Evolutionary conservation across 2,329 filamentous ascomycete genomes (phyloP), one percentile per base, ranked within the genome.

Genomic region (Kalaharituber pfeilii): DNA sequence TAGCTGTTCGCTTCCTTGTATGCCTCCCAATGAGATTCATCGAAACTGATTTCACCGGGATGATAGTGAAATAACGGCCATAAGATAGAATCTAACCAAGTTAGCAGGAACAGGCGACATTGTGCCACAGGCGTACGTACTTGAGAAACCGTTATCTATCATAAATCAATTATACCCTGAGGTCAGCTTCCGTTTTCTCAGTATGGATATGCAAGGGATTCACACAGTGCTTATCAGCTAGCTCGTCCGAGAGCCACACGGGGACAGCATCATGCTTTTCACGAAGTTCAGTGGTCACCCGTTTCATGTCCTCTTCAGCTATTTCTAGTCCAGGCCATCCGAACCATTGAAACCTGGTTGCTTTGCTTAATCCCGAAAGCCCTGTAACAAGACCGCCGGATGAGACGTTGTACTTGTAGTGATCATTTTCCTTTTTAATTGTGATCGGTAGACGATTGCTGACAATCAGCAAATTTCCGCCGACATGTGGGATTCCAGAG

Each of bases 61-160:
- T 98, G 91, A 71, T 96, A 96, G 72, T 96, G 91, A 74, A 98
- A 94, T 36, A 98, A 80, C 2, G 91, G 91, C 91, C 91, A 98
- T 57, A 98, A 81, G 68, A 96, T 96, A 6, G 86, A 93, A 70
- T 98, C 86, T 89, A 62, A 9, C 9, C 54, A 7, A 62, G 47
- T 25, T 29, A 47, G 52, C 24, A 24, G 28, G n/a, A 18, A 39
- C 20, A n/a, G n/a, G n/a, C n/a, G n/a, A n/a, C n/a, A n/a, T n/a
- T n/a, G n/a, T n/a, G n/a, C n/a, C n/a, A n/a, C n/a, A n/a, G n/a
- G n/a, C 36, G n/a, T 15, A 66, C 83, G 68, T 72, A 94, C 86
- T 96, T 33, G 88, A 89, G 69, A 96, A 96, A 49, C 91, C 91
- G 66, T 98, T 98, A 75, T 98, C 62, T 64, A 28, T 13, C 1